Evolutionary conservation across 2,329 filamentous ascomycete species (phyloP).

Genomic region (Dothistroma pini): DNA sequence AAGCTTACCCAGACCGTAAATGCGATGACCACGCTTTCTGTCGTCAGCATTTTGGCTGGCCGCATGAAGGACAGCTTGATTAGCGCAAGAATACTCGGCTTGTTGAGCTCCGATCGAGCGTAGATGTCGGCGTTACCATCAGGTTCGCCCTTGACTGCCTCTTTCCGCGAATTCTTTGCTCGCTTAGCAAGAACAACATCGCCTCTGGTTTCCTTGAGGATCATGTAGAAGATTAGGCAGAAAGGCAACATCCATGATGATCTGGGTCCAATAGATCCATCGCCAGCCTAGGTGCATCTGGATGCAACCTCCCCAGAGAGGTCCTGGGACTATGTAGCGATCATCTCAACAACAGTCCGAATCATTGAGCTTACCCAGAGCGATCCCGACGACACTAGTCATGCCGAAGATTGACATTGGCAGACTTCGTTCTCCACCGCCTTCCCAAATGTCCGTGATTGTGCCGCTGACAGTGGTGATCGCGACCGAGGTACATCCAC

Average conservation of each 20-base stretch:
- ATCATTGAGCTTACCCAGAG: slow-evolving; percentile 21
- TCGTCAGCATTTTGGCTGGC: slow-evolving; percentile 29
- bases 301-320: slow-evolving; percentile 33
- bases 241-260: slow-evolving; percentile 29
- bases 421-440: slow-evolving; percentile 28
- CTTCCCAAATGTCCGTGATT: slow-evolving; percentile 33
- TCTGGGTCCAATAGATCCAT: slow-evolving; percentile 36
- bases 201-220: slow-evolving; percentile 39
- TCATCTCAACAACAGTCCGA: background rate
- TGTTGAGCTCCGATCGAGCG: slow-evolving; percentile 25
- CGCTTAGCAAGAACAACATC: slow-evolving; percentile 38
- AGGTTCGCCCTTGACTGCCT: too few species aligned
- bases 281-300: slow-evolving; percentile 26
- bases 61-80: slow-evolving; percentile 29
- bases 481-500: slow-evolving; percentile 30
- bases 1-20: slow-evolving; percentile 44
- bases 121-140: slow-evolving; percentile 22
- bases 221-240: slow-evolving; percentile 33
- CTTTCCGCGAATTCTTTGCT: slow-evolving; percentile 22
- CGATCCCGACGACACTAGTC: slow-evolving; percentile 31
- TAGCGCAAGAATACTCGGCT: slow-evolving; percentile 18
- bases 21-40: slow-evolving; percentile 28
- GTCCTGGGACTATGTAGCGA: slow-evolving; percentile 4
- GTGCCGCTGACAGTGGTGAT: slow-evolving; percentile 30
- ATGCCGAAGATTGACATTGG: slow-evolving; percentile 34